These are phyloP conservation scores for Globisporangium mamillatum DNA, from an alignment of 352 stramenopile species.

Conservation along the genomic window DNA sequence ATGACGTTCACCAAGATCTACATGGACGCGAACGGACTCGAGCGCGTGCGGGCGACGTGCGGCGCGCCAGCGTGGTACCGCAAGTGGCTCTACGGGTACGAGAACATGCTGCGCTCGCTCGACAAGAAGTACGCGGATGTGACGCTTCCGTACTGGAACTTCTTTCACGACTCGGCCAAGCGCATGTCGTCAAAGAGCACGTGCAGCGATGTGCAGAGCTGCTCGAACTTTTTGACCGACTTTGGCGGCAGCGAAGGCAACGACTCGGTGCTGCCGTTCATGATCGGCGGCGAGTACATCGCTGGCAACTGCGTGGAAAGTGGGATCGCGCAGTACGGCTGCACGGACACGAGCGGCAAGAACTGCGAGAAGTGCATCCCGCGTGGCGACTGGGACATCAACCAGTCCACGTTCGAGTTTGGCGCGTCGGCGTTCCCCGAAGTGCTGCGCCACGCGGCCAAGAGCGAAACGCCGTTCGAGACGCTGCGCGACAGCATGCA, in stretches of 20 bases:
- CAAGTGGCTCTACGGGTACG: constrained; percentile 63
- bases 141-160: constrained; percentile 66
- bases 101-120: constrained; percentile 66
- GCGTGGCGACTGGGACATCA: constrained; percentile 62
- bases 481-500: constrained; percentile 33
- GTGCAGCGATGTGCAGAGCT: constrained; percentile 39
- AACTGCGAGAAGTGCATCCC: constrained; percentile 63
- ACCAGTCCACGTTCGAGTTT: constrained; percentile 62
- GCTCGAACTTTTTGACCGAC: constrained; percentile 47
- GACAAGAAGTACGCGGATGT: constrained; percentile 38
- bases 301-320: constrained; percentile 57
- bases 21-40: constrained; percentile 37
- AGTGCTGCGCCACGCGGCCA: constrained; percentile 41
- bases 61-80: constrained; percentile 62
- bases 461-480: constrained; percentile 29
- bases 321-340: constrained; percentile 44
- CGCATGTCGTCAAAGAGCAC: constrained; percentile 35
- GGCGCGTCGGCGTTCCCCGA: constrained; percentile 59
- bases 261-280: constrained; percentile 22
- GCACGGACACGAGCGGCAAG: constrained; percentile 24
- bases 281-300: constrained; percentile 28
- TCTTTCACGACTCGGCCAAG: constrained; percentile 57
- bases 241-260: constrained; percentile 49
- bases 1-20: constrained; percentile 57
- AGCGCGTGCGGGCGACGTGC: constrained; percentile 42